Conservation (phyloP, 176 grass and related monocot genomes). For the sorghum (Sorghum bicolor) region DNA sequence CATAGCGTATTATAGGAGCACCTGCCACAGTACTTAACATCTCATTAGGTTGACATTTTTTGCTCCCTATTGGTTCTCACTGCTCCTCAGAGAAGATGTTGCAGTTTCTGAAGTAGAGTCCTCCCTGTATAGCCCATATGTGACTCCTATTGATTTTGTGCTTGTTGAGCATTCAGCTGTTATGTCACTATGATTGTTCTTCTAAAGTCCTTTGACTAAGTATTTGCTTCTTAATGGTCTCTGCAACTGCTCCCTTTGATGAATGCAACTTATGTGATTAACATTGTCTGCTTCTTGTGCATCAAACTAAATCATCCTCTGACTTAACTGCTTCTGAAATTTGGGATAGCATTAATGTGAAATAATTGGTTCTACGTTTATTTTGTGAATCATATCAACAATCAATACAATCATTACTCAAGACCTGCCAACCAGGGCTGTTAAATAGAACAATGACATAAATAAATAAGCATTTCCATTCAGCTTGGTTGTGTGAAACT, state of each 20-base stretch:
- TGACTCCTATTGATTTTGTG: too few species aligned
- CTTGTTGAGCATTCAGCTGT: neutral
- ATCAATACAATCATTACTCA: neutral
- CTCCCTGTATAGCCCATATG: neutral
- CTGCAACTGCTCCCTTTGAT: neutral
- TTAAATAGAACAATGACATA: neutral
- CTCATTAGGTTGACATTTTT: neutral
- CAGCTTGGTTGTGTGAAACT: neutral
- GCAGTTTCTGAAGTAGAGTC: neutral
- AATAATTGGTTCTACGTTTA: neutral
- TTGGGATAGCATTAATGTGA: neutral
- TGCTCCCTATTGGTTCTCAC: neutral
- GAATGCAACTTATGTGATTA: neutral
- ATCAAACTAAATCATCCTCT: neutral
- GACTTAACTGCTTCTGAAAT: neutral
- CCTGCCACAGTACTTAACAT: neutral
- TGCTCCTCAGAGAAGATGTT: neutral
- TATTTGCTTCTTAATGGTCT: neutral
- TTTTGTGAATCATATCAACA: neutral
- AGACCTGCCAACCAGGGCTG: neutral
- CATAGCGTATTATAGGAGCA: neutral
- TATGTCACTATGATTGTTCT: neutral
- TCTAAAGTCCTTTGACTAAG: neutral
- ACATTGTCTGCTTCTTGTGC: neutral
- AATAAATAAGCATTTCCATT: neutral